Base-by-base conservation (phyloP, 2,329 filamentous ascomycete genomes). In the Colletotrichum truncatum region DNA sequence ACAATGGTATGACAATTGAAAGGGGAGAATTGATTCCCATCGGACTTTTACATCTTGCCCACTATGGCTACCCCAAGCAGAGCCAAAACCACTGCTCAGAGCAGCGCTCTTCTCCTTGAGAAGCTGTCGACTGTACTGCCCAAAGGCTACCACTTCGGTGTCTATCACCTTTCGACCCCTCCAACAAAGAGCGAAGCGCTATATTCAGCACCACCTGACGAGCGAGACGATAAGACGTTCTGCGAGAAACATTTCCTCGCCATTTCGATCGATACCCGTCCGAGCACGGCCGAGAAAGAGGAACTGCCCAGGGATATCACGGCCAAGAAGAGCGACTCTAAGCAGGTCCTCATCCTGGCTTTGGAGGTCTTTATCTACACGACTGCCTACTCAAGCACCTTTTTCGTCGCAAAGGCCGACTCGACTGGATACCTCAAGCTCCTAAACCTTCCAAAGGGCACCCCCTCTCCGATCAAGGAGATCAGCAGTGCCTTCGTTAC, bases 391-490 rank as follows among this genome's bases (percentile, higher is more conserved):
- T 87, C 93, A 23, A 97, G 92, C 2, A 98, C 93, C 4, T 86
- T 98, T 57, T 99, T 99, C 76, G 91, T 99, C 23, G 95, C 94
- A 68, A 99, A 99, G 78, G 96, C 96, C 51, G 96, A 99, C 80
- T 98, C 96, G 9, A 98, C 95, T 0, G 96, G 97, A 23, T 97
- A 93, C 74, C 81, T 98, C 9, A 83, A 89, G 69, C 82, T 91
- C 2, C 81, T 94, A 34, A 80, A 86, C 16, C 81, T 92, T 0
- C 86, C 89, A 14, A 86, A 81, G 70, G 84, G 86, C n/a, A 82
- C 85, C 0, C 82, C 87, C 0, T 96, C 93, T 4, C 93, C 93
- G 0, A 85, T 97, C 52, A 89, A 92, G 67, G 84, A 89, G 30
- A 86, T 97, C 45, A 91, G 90, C 49, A 88, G 89, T 5, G 87